Evolutionary conservation across 306 rosid genomes (phyloP).

Genomic region (Alnus glutinosa): DNA sequence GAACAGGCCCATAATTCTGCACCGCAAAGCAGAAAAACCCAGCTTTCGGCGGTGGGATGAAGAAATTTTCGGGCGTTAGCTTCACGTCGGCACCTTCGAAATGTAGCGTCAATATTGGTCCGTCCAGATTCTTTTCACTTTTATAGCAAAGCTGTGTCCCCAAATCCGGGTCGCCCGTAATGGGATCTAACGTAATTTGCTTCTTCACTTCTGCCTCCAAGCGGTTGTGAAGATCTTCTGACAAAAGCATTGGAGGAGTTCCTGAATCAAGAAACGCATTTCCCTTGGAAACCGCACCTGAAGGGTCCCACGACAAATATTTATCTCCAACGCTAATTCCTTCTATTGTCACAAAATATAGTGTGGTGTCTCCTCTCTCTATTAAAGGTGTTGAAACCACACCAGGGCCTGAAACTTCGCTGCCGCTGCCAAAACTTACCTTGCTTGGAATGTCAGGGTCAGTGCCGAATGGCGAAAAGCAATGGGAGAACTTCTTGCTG

Average conservation of each 20-base stretch:
- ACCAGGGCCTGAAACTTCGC: slow-evolving; percentile 52
- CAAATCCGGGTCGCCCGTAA: slow-evolving; percentile 45
- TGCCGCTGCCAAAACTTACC: slow-evolving; percentile 51
- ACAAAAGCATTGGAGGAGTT: slow-evolving; percentile 52
- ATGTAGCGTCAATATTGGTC: slow-evolving; percentile 48
- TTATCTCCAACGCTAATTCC: slow-evolving; percentile 57
- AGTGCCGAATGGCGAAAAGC: slow-evolving; percentile 54
- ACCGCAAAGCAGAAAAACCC: slow-evolving; percentile 66
- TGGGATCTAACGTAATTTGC: slow-evolving; percentile 38
- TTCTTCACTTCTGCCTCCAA: slow-evolving; percentile 42
- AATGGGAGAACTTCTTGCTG: slow-evolving; percentile 51
- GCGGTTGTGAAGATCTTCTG: slow-evolving; percentile 46
- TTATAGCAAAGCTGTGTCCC: slow-evolving; percentile 56
- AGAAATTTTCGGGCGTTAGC: slow-evolving; percentile 46
- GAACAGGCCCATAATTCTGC: slow-evolving; percentile 11
- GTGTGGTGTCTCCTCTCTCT: slow-evolving; percentile 39
- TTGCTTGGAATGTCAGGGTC: slow-evolving; percentile 43
- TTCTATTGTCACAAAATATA: slow-evolving; percentile 49
- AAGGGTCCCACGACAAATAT: slow-evolving; percentile 36
- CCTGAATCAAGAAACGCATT: slow-evolving; percentile 63
- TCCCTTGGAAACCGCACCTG: slow-evolving; percentile 34
- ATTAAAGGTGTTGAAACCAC: slow-evolving; percentile 55
- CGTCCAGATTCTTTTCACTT: slow-evolving; percentile 36
- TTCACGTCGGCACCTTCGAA: slow-evolving; percentile 47
- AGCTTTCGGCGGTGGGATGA: slow-evolving; percentile 48